Evolutionary conservation across 306 rosid species (phyloP).

Genomic region (Vicia villosa): DNA sequence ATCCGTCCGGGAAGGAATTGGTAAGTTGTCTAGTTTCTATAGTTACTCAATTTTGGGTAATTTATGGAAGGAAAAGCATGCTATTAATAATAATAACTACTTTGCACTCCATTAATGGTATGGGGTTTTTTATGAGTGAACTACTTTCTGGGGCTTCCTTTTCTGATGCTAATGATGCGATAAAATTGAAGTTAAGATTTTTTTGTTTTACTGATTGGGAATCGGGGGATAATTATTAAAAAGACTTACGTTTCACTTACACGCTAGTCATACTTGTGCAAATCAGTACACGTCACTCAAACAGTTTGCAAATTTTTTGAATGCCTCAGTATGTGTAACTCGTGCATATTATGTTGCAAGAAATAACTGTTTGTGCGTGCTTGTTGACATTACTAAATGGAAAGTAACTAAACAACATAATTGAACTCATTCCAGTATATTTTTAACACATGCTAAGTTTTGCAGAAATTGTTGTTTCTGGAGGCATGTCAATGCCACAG

Average conservation of each 20-base stretch:
- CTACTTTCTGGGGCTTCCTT: not conserved
- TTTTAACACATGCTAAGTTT: slow-evolving; percentile 25
- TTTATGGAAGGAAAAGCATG: slow-evolving; percentile 18
- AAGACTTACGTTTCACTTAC: slow-evolving; percentile 3
- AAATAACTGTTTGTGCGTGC: not conserved
- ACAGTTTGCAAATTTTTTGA: not conserved
- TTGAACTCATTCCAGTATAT: not conserved
- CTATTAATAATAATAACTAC: not conserved
- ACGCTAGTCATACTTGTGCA: not conserved
- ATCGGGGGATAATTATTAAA: slow-evolving; percentile 5
- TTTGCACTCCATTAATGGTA: not conserved
- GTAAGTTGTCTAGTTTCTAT: slow-evolving; percentile 52
- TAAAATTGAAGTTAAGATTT: not conserved
- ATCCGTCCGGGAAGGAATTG: slow-evolving; percentile 98
- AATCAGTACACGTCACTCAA: not conserved
- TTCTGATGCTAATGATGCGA: not conserved
- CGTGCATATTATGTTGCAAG: slow-evolving; percentile 9
- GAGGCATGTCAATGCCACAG: slow-evolving; percentile 99
- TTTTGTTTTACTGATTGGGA: not conserved
- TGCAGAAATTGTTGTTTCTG: slow-evolving; percentile 96
- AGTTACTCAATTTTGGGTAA: slow-evolving; percentile 23
- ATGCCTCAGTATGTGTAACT: not conserved
- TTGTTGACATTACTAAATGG: slow-evolving; percentile 16
- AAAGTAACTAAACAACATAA: not conserved
- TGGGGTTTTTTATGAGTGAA: not conserved